phyloP scores from a whole-genome alignment of 2,329 filamentous ascomycete species.

The Diaporthe vexans region DNA sequence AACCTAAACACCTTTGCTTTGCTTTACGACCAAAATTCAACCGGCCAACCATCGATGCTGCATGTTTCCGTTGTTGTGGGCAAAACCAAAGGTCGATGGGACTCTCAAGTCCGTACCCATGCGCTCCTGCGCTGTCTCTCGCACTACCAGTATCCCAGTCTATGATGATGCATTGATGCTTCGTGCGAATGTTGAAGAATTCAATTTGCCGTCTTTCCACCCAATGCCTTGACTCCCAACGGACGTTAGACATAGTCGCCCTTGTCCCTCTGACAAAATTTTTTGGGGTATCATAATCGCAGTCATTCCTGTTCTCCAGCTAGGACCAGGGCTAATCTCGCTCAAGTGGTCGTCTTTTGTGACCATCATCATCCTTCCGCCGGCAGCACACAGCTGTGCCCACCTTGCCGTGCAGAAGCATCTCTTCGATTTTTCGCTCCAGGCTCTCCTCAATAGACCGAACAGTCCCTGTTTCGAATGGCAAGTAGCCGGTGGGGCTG shows the following conservation, averaged over 20 bases:
- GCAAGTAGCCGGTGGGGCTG: background rate
- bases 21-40: constrained; percentile 23
- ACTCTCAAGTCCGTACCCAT: background rate
- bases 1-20: constrained; percentile 33
- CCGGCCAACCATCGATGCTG: constrained; percentile 12
- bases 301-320: constrained; percentile 15
- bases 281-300: constrained; percentile 31
- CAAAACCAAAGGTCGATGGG: background rate
- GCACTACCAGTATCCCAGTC: constrained; percentile 15
- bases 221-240: background rate
- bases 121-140: background rate
- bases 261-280: constrained; percentile 2
- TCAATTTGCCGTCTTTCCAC: constrained; percentile 29
- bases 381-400: background rate
- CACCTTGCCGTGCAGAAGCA: background rate
- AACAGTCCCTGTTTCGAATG: too few relatives aligned
- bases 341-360: constrained; percentile 8
- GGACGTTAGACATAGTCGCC: background rate
- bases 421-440: background rate
- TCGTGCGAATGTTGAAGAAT: constrained; percentile 23
- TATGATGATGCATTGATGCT: constrained; percentile 33
- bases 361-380: constrained; percentile 9
- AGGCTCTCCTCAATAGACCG: background rate
- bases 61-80: background rate
- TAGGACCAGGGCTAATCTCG: background rate